Conservation (phyloP, 352 stramenopile genomes). For the Globisporangium perplexum region DNA sequence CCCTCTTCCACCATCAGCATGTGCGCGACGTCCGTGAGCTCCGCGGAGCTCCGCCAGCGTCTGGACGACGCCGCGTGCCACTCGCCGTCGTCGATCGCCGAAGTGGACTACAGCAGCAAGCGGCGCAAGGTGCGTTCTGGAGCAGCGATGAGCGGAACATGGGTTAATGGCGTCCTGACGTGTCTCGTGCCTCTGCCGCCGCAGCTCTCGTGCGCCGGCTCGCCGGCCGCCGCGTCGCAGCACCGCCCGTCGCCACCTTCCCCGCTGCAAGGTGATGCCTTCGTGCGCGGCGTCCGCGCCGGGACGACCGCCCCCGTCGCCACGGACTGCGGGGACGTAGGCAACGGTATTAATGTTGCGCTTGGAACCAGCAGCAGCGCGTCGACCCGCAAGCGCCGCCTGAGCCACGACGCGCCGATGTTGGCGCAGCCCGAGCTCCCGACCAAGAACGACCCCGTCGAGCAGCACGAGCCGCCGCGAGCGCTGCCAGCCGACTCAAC, state of each 20-base stretch:
- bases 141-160: neutral
- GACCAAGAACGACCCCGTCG: neutral
- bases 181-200: too few species aligned
- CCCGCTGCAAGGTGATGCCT: slow-evolving; percentile 17
- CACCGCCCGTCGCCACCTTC: slow-evolving; percentile 3
- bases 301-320: neutral
- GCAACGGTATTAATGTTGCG: slow-evolving; percentile 77
- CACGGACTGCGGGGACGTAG: slow-evolving; percentile 16
- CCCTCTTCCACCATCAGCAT: too few species aligned
- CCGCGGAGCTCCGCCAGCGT: slow-evolving; percentile 20
- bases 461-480: neutral
- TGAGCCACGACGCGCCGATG: slow-evolving; percentile 17
- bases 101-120: slow-evolving; percentile 30
- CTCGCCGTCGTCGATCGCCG: slow-evolving; percentile 62
- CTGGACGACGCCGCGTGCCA: slow-evolving; percentile 34
- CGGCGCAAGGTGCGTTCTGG: slow-evolving; percentile 27
- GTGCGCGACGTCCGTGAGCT: slow-evolving; percentile 23
- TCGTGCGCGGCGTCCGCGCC: slow-evolving; percentile 20
- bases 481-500: neutral
- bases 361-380: slow-evolving; percentile 48
- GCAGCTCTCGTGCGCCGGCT: neutral
- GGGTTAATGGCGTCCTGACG: too few species aligned
- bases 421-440: neutral
- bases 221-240: neutral
- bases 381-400: slow-evolving; percentile 57